Percentiles rank a stretch among this genome's conserved stretches.
Conservation (phyloP, 2,329 filamentous ascomycete genomes). For the Epichloe typhina region DNA sequence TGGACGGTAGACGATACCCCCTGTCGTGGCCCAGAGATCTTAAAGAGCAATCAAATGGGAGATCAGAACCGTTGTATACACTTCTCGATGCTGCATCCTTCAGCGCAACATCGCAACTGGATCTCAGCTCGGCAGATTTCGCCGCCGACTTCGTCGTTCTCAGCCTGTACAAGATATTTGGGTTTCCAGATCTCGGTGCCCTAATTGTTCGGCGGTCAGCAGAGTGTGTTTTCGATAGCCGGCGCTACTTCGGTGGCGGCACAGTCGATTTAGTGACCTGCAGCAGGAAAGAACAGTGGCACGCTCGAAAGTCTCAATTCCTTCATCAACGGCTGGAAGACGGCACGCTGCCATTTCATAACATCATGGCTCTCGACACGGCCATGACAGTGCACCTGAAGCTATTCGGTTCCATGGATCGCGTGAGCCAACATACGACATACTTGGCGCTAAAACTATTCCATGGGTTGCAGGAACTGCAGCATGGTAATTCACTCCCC, state of each 20-base stretch:
- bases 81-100: constrained; percentile 76
- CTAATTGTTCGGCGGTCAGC: constrained; percentile 67
- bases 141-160: constrained; percentile 77
- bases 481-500: constrained; percentile 52
- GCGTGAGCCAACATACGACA: constrained; percentile 57
- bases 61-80: constrained; percentile 38
- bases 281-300: constrained; percentile 61
- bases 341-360: constrained; percentile 83
- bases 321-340: constrained; percentile 81
- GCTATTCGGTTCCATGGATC: constrained; percentile 59
- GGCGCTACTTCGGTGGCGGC: constrained; percentile 84
- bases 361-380: constrained; percentile 65
- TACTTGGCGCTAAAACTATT: constrained; percentile 49
- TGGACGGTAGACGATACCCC: constrained; percentile 75
- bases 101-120: constrained; percentile 62
- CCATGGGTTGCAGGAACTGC: constrained; percentile 42
- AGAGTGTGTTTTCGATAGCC: constrained; percentile 46
- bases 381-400: constrained; percentile 57
- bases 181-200: constrained; percentile 82
- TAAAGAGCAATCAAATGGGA: constrained; percentile 17
- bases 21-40: constrained; percentile 49
- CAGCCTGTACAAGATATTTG: constrained; percentile 97
- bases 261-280: constrained; percentile 84
- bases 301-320: constrained; percentile 57
- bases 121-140: constrained; percentile 45